Base-by-base conservation (phyloP, 2,329 filamentous ascomycete species). In the Acrocalymma vagum region DNA sequence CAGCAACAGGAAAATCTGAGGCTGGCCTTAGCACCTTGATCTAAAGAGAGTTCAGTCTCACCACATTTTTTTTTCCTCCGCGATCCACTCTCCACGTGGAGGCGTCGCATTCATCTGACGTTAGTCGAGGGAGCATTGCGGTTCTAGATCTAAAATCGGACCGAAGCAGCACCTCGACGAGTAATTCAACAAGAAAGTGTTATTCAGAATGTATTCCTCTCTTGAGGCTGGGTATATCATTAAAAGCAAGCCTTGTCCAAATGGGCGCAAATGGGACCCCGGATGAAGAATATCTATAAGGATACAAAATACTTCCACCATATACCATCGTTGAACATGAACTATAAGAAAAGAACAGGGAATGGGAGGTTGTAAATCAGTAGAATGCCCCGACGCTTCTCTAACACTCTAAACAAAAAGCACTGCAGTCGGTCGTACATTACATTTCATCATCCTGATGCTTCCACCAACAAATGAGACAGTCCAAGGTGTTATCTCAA, bases 371-470 rank as follows among this genome's bases (percentile, higher is more conserved):
- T n/a, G n/a, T n/a, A n/a, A n/a, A n/a, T n/a, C n/a, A 34, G 13
- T 8, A 25, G 17, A 34, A 34, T 25, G 37, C n/a, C 20, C 32
- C 17, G 16, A 28, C 24, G 17, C 38, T 20, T 15, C 11, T 11
- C 18, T 22, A 25, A 32, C 5, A 18, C 29, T 30, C 22, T 27
- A 28, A 15, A 25, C 35, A 18, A 40, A 22, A 35, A 20, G 38
- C 9, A 15, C 16, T 10, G 35, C 30, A 20, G 11, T 23, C 29
- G 34, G 29, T 53, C 46, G 42, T 53, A 51, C 45, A 56, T 38
- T 31, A 42, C 49, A 35, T 53, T 39, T 49, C 50, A 33, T 55
- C 51, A 37, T 51, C 13, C 18, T 23, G 29, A 25, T n/a, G n/a
- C n/a, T n/a, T n/a, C n/a, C n/a, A n/a, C n/a, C n/a, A n/a, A n/a